These are phyloP conservation scores for Ligustrum vulgare DNA, from an alignment of 257 asterid species.

Conservation along the genomic window DNA sequence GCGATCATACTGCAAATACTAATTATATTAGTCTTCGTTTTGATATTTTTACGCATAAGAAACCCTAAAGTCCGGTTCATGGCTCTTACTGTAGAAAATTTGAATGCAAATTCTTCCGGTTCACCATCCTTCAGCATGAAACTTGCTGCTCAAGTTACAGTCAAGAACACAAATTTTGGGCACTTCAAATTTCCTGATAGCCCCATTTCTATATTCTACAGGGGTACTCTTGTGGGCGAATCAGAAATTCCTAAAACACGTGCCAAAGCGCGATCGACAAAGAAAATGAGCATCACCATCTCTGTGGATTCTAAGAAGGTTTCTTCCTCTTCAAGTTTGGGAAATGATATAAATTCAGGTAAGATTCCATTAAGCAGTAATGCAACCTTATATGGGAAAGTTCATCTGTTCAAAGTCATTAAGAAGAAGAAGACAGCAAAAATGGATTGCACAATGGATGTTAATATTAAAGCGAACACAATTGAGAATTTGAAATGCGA, in stretches of 20 bases:
- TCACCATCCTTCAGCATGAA: slow-evolving; percentile 24
- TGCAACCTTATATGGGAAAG: slow-evolving; percentile 22
- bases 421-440: slow-evolving; percentile 25
- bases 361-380: slow-evolving; percentile 22
- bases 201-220: slow-evolving; percentile 13
- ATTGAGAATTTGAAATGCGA: slow-evolving; percentile 26
- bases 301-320: slow-evolving; percentile 13
- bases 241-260: slow-evolving; percentile 9
- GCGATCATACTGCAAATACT: slow-evolving; percentile 24
- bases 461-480: slow-evolving; percentile 19
- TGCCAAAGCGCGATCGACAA: slow-evolving; percentile 15
- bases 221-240: slow-evolving; percentile 20
- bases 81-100: slow-evolving; percentile 8
- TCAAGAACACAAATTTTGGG: slow-evolving; percentile 28
- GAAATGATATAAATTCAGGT: slow-evolving; percentile 24
- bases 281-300: slow-evolving; percentile 22
- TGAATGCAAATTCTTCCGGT: background rate
- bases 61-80: slow-evolving; percentile 25
- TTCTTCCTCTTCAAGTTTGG: background rate
- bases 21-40: slow-evolving; percentile 20
- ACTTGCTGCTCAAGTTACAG: slow-evolving; percentile 19
- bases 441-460: slow-evolving; percentile 32
- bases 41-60: slow-evolving; percentile 16
- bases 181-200: slow-evolving; percentile 22
- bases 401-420: slow-evolving; percentile 17